Percentiles rank a stretch among this genome's conserved stretches.
Evolutionary conservation across 345 rosid species (phyloP).

Genomic region (Carallia pectinifolia): DNA sequence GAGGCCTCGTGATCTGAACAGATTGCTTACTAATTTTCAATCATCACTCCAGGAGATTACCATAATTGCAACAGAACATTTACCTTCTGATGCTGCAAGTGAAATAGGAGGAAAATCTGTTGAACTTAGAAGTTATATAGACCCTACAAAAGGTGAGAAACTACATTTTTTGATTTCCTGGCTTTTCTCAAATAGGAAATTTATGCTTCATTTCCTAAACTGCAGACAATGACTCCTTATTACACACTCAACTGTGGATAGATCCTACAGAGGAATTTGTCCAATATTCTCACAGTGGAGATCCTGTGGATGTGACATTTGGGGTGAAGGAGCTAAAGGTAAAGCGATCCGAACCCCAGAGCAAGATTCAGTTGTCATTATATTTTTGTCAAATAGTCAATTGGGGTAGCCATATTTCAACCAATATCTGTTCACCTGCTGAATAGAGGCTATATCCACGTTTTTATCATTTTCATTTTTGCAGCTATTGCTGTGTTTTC

Average conservation of each 20-base stretch:
- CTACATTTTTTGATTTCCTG: slow-evolving; percentile 2
- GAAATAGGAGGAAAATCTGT: slow-evolving; percentile 92
- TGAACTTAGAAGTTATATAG: slow-evolving; percentile 86
- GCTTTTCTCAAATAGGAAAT: slow-evolving; percentile 4
- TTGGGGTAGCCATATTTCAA: too few relatives aligned
- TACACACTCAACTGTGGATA: slow-evolving; percentile 93
- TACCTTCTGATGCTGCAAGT: slow-evolving; percentile 69
- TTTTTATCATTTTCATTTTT: background rate
- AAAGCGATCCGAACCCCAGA: slow-evolving; percentile 16
- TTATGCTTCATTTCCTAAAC: slow-evolving; percentile 22
- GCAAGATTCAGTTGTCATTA: slow-evolving; percentile 9
- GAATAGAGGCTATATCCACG: background rate
- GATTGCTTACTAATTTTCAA: slow-evolving; percentile 88
- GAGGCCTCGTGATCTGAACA: slow-evolving; percentile 80
- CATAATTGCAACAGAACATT: slow-evolving; percentile 75
- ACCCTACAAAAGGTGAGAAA: slow-evolving; percentile 71
- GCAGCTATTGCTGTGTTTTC: background rate
- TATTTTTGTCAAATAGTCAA: background rate
- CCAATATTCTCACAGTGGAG: slow-evolving; percentile 73
- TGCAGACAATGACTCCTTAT: slow-evolving; percentile 71
- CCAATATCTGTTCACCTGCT: background rate
- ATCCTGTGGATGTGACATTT: slow-evolving; percentile 90
- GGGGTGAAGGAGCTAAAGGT: slow-evolving; percentile 87
- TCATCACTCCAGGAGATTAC: slow-evolving; percentile 97
- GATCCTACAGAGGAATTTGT: slow-evolving; percentile 94